A percentile compares a stretch with the other conserved stretches of the same genome.
phyloP scores from a whole-genome alignment of 164 flowering plant genomes.

The Santalum album region DNA sequence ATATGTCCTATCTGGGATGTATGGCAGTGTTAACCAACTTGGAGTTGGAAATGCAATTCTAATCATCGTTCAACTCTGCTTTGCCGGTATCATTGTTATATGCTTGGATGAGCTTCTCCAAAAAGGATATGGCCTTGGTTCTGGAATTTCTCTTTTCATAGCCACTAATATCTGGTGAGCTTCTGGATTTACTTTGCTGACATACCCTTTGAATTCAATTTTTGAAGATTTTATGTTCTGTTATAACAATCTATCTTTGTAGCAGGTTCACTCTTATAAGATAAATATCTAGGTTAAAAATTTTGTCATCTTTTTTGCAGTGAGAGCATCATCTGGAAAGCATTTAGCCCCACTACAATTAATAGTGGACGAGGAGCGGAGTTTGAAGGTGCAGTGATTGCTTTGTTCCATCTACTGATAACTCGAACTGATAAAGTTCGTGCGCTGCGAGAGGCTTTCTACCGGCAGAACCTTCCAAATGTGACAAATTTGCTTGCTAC shows the following conservation, averaged over 20 bases:
- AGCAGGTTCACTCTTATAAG: no score
- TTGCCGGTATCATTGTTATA: constrained; percentile 67
- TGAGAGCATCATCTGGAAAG: constrained; percentile 68
- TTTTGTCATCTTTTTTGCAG: constrained; percentile 23
- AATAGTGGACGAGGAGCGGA: constrained; percentile 69
- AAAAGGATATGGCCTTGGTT: constrained; percentile 68
- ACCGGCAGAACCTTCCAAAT: constrained; percentile 64
- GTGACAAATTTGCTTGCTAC: constrained; percentile 64
- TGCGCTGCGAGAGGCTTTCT: constrained; percentile 66
- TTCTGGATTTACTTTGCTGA: neutral
- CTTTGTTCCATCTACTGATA: constrained; percentile 54
- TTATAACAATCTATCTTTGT: no score
- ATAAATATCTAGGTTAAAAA: neutral
- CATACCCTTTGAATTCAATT: no score
- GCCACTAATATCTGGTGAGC: constrained; percentile 70
- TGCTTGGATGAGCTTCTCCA: constrained; percentile 67
- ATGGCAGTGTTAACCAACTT: constrained; percentile 65
- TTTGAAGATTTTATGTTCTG: no score
- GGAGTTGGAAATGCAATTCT: constrained; percentile 70
- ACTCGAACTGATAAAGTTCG: constrained; percentile 58
- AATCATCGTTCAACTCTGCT: constrained; percentile 52
- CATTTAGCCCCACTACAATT: constrained; percentile 65
- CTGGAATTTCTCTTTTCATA: constrained; percentile 62
- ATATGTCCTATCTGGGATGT: constrained; percentile 68
- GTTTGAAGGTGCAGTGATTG: constrained; percentile 66